Evolutionary conservation across 495 filamentous ascomycete genomes (phyloP), one percentile per base, ranked within the genome.

Genomic region (Saxophila tyrrhenica): DNA sequence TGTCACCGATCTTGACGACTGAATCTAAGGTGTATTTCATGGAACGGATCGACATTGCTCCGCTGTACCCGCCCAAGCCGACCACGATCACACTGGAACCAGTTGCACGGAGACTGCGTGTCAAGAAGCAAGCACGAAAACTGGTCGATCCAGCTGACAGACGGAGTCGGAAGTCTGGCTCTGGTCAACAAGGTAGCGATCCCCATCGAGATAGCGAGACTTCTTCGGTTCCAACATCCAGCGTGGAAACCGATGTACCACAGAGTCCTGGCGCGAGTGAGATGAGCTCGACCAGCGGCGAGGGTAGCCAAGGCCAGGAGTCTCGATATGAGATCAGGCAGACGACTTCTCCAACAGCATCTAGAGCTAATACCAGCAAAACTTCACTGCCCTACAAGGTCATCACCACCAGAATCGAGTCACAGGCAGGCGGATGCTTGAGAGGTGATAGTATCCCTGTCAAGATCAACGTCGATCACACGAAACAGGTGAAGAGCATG

Each of bases 361-460:
- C 63, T 10, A 70, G 65, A 50, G 71, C 73, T 48, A 70, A 67
- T 52, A 72, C 72, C 48, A 68, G 61, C 48, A 71, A 68, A 0
- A 64, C 72, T 15, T 74, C 73, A 8, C 44, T 72, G 9, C 56
- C 67, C 16, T 70, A 72, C 23, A 85, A 86, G 64, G 89, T 80
- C 35, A 95, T 95, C 60, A 89, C 84, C 0, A 86, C 89, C 35
- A 91, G 82, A n/a, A 78, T 92, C 47, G 87, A 95, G 62, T 68
- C 94, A 20, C 69, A 83, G 45, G 85, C 84, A 69, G 82, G 84
- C 10, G 92, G 94, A 50, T 90, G 84, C 67, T 76, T 98, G 20
- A 82, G 86, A 0, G 92, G 92, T 15, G 92, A 97, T 60, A 78
- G 77, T 19, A 72, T 98, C 22, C 80, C 86, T 0, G 73, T 98